A percentile compares a stretch with the other conserved stretches of the same genome.
Conservation (phyloP, 768 basidiomycete species). For the Hygrophoropsis aurantiaca region DNA sequence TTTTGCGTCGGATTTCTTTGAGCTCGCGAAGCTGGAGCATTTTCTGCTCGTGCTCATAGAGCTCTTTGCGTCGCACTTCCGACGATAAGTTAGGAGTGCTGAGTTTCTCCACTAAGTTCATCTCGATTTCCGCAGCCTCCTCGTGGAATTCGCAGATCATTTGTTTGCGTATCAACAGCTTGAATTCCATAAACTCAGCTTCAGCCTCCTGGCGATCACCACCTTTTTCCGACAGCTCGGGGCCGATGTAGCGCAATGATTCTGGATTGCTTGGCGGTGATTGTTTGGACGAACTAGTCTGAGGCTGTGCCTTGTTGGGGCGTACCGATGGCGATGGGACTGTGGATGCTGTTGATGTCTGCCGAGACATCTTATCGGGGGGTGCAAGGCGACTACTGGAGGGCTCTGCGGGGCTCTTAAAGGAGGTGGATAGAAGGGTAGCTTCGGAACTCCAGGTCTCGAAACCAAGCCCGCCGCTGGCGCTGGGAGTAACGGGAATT, state of each 20-base stretch:
- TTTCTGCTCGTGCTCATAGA: slow-evolving; percentile 30
- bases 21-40: slow-evolving; percentile 33
- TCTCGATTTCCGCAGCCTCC: slow-evolving; percentile 28
- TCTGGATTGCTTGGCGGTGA: slow-evolving; percentile 24
- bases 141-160: slow-evolving; percentile 33
- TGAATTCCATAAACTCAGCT: slow-evolving; percentile 9
- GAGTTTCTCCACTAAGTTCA: slow-evolving; percentile 27
- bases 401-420: not conserved
- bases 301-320: slow-evolving; percentile 19
- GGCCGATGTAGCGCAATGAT: slow-evolving; percentile 27
- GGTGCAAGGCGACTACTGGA: slow-evolving; percentile 22
- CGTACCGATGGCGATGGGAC: slow-evolving; percentile 18
- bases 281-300: slow-evolving; percentile 19
- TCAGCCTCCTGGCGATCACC: slow-evolving; percentile 24
- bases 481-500: slow-evolving; percentile 10
- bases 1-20: slow-evolving; percentile 31
- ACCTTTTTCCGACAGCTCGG: slow-evolving; percentile 27
- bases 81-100: slow-evolving; percentile 25
- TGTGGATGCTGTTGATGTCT: slow-evolving; percentile 24
- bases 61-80: slow-evolving; percentile 25
- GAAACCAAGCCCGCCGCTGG: slow-evolving; percentile 19
- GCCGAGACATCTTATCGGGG: slow-evolving; percentile 28
- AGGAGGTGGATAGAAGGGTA: slow-evolving; percentile 14
- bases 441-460: slow-evolving; percentile 33
- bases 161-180: slow-evolving; percentile 31